Evolutionary conservation across 73 alveolate genomes (phyloP), one percentile per base, ranked within the genome.

Genomic region (Stentor roeselii): DNA sequence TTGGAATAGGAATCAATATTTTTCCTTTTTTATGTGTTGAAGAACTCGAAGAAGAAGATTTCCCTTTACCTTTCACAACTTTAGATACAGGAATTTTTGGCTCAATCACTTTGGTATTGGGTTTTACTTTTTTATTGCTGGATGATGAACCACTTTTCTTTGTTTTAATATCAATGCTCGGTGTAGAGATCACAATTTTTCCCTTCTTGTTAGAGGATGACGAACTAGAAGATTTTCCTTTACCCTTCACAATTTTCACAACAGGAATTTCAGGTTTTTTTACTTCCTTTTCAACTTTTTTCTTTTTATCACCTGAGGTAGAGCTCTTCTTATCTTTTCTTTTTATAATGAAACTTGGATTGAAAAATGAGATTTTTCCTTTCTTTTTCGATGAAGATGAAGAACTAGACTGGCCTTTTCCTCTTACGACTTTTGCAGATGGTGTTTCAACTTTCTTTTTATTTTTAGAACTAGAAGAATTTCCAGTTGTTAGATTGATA

Each of bases 361-460:
- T 50, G n/a, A n/a, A n/a, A n/a, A n/a, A n/a, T n/a, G n/a, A n/a
- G n/a, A n/a, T n/a, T n/a, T n/a, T n/a, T n/a, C n/a, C n/a, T n/a
- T n/a, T n/a, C n/a, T n/a, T n/a, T n/a, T n/a, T n/a, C n/a, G n/a
- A n/a, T n/a, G n/a, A n/a, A n/a, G n/a, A n/a, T n/a, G n/a, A n/a
- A n/a, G n/a, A n/a, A n/a, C n/a, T n/a, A n/a, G n/a, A n/a, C n/a
- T n/a, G n/a, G n/a, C n/a, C n/a, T n/a, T n/a, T n/a, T n/a, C n/a
- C n/a, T n/a, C n/a, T n/a, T 11, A 11, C 67, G 21, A 50, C 67
- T 50, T 50, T 50, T 11, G 67, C 67, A 50, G 67, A 11, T 50
- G 67, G 67, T 11, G 67, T 6, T 67, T 21, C 41, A 32, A 67
- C 80, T 67, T 67, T 67, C 80, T 67, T 67, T 67, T 67, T 67